These are phyloP conservation scores for Thinopyrum elongatum DNA, from an alignment of 176 grass and related monocot species.

Conservation along the genomic window DNA sequence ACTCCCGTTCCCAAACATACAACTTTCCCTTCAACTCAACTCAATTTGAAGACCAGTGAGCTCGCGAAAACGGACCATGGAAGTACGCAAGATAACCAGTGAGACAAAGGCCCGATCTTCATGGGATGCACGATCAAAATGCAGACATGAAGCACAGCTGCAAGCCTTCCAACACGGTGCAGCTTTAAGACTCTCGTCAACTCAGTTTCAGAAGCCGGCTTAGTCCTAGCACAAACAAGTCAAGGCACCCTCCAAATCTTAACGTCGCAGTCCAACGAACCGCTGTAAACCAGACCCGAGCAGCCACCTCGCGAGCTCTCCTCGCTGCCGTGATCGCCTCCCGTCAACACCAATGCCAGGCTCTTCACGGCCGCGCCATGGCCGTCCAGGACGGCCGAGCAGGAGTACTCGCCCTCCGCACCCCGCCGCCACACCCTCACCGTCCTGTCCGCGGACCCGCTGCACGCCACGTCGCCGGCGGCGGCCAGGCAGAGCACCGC, in stretches of 20 bases:
- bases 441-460: constrained; percentile 68
- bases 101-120: not conserved
- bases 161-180: not conserved
- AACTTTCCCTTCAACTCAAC: not conserved
- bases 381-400: constrained; percentile 60
- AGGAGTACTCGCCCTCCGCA: constrained; percentile 35
- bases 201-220: not conserved
- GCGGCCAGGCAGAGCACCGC: constrained; percentile 64
- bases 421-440: constrained; percentile 64
- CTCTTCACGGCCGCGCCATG: constrained; percentile 74
- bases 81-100: not conserved
- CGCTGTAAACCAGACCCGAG: constrained; percentile 41
- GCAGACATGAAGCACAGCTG: not conserved
- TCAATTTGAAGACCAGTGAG: no score
- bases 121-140: not conserved
- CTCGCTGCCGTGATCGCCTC: not conserved
- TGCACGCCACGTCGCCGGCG: constrained; percentile 45
- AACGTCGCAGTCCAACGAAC: constrained; percentile 51
- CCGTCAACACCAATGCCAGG: constrained; percentile 26
- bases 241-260: constrained; percentile 54
- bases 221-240: not conserved
- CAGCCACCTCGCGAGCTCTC: not conserved
- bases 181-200: not conserved
- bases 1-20: not conserved
- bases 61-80: not conserved